Evolutionary conservation across 1,284 basidiomycete genomes (phyloP).

Genomic region (Xerocomus cyaneibrunnescens): DNA sequence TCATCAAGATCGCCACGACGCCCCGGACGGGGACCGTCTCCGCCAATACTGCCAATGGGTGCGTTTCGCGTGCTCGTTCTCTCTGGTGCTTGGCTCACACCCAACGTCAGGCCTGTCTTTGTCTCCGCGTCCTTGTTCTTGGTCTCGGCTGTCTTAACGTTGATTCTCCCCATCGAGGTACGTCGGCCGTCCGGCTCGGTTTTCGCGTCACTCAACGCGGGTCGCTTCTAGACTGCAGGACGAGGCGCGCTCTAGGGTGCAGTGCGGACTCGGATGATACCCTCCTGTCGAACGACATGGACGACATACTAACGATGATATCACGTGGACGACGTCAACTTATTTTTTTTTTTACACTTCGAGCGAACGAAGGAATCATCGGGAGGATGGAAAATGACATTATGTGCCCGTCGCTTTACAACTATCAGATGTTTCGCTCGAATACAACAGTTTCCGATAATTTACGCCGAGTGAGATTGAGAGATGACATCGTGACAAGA

Average conservation of each 20-base stretch:
- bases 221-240: constrained; percentile 22
- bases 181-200: background rate
- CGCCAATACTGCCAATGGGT: constrained; percentile 42
- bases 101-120: constrained; percentile 47
- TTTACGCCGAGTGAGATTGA: background rate
- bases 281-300: too few relatives aligned
- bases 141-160: constrained; percentile 44
- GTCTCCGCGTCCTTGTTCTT: constrained; percentile 58
- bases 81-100: background rate
- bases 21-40: constrained; percentile 30
- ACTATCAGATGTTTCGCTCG: background rate
- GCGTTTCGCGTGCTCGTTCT: constrained; percentile 1
- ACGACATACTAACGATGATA: background rate
- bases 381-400: background rate
- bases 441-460: constrained; percentile 13
- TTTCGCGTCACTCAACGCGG: background rate
- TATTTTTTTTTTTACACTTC: too few relatives aligned
- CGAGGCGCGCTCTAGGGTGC: constrained; percentile 17
- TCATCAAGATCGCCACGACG: constrained; percentile 51
- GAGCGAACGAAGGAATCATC: background rate
- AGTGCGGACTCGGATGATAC: background rate
- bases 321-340: background rate
- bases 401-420: background rate
- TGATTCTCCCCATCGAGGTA: constrained; percentile 60
- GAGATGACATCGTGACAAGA: background rate